These are phyloP conservation scores for Dryadomyces quercivorus DNA, from an alignment of 2,329 filamentous ascomycete genomes.

Conservation along the genomic window DNA sequence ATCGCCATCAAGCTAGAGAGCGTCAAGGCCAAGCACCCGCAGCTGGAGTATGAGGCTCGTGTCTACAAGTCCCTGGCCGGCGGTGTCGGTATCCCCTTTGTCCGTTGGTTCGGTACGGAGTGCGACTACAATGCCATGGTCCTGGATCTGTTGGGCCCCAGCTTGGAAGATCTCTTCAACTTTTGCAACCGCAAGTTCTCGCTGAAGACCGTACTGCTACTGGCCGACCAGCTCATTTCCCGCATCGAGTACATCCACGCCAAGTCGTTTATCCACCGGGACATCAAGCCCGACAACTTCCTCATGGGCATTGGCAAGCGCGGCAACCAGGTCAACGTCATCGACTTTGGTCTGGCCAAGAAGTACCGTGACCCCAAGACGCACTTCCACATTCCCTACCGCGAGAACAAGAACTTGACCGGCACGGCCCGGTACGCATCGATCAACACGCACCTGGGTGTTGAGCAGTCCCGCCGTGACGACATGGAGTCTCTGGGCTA, in stretches of 20 bases:
- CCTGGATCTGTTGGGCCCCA: conserved; percentile 87
- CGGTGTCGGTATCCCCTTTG: conserved; percentile 95
- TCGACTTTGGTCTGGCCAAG: conserved; percentile 98
- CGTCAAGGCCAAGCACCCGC: conserved; percentile 98
- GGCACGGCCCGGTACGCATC: conserved; percentile 96
- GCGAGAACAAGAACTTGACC: conserved; percentile 99
- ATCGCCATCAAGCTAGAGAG: conserved; percentile 99
- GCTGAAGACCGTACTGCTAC: conserved; percentile 89
- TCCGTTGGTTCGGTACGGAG: conserved; percentile 98
- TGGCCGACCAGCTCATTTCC: conserved; percentile 96
- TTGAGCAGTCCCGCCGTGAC: conserved; percentile 97
- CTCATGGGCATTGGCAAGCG: conserved; percentile 98
- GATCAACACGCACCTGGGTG: conserved; percentile 97
- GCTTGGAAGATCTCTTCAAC: conserved; percentile 97
- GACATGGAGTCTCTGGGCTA: conserved; percentile 99
- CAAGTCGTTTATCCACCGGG: conserved; percentile 98
- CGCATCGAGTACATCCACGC: conserved; percentile 99
- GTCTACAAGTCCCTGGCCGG: conserved; percentile 86
- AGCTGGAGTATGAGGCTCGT: conserved; percentile 96
- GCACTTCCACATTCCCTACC: conserved; percentile 98
- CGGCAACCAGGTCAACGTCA: conserved; percentile 98
- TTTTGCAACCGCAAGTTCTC: conserved; percentile 99
- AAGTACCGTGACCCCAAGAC: conserved; percentile 99
- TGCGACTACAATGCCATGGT: conserved; percentile 99
- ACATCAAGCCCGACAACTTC: conserved; percentile 99